These are phyloP conservation scores for Hypholoma fasciculare DNA, from an alignment of 768 basidiomycete species.

Conservation along the genomic window DNA sequence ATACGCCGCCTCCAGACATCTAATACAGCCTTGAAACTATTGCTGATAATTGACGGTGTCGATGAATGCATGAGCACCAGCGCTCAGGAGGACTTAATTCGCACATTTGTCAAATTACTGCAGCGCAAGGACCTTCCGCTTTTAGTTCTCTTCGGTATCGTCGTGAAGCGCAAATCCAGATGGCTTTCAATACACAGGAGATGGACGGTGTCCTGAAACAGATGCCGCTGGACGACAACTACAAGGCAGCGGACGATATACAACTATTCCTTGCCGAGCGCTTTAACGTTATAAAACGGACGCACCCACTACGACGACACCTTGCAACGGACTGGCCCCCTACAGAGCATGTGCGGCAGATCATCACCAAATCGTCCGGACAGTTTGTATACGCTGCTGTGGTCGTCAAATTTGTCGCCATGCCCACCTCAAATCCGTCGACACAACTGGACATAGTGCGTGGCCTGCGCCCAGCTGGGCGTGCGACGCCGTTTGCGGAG, in stretches of 20 bases:
- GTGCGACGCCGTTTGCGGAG: background rate
- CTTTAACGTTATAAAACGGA: constrained; percentile 1
- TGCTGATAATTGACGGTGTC: constrained; percentile 13
- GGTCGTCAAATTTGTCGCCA: constrained; percentile 5
- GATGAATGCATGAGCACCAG: constrained; percentile 9
- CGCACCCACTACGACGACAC: background rate
- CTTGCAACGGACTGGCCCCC: constrained; percentile 8
- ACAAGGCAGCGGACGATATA: constrained; percentile 4
- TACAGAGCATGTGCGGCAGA: background rate
- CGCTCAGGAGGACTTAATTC: constrained; percentile 1
- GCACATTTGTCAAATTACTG: background rate
- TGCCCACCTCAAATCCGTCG: background rate
- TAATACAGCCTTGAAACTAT: background rate
- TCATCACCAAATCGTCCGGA: constrained; percentile 8
- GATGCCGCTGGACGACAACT: constrained; percentile 5
- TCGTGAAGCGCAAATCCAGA: constrained; percentile 1
- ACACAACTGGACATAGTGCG: background rate
- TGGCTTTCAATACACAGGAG: background rate
- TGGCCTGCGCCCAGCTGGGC: background rate
- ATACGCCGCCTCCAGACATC: background rate
- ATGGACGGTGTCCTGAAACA: background rate
- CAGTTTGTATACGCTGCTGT: constrained; percentile 16
- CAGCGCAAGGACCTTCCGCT: constrained; percentile 1
- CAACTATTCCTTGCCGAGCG: background rate
- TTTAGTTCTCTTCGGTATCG: constrained; percentile 9